Conservation (phyloP, 768 basidiomycete species). For the Suillus alpinus region DNA sequence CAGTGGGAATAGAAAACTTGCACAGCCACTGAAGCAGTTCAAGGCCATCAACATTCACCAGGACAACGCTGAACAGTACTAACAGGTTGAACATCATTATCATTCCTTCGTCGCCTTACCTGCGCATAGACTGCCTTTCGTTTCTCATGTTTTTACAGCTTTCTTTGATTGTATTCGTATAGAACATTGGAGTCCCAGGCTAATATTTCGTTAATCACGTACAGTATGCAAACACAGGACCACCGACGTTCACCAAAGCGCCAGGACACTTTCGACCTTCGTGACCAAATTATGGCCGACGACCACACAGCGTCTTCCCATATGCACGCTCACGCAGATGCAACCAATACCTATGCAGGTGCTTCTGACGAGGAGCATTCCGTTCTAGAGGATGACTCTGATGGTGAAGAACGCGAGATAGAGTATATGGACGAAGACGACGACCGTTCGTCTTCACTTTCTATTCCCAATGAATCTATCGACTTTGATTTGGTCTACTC, state of each 20-base stretch:
- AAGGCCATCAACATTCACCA: background rate
- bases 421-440: conserved; percentile 74
- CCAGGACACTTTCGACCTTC: conserved; percentile 71
- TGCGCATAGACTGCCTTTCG: background rate
- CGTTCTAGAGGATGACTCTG: conserved; percentile 82
- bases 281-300: conserved; percentile 56
- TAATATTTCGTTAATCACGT: conserved; percentile 1
- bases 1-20: background rate
- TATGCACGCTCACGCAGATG: conserved; percentile 47
- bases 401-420: conserved; percentile 63
- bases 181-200: background rate
- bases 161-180: background rate
- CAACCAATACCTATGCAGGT: conserved; percentile 35
- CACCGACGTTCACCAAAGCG: conserved; percentile 28
- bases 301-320: conserved; percentile 46
- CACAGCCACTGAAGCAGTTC: conserved; percentile 1
- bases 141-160: background rate
- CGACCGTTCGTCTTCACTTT: conserved; percentile 77
- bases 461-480: conserved; percentile 88
- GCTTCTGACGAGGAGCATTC: conserved; percentile 78
- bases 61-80: background rate
- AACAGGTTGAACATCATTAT: background rate
- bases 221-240: conserved; percentile 29
- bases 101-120: background rate
- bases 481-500: conserved; percentile 92